These are phyloP conservation scores for Elaeis oleifera DNA, from an alignment of 202 grass and related monocot species.

Conservation along the genomic window DNA sequence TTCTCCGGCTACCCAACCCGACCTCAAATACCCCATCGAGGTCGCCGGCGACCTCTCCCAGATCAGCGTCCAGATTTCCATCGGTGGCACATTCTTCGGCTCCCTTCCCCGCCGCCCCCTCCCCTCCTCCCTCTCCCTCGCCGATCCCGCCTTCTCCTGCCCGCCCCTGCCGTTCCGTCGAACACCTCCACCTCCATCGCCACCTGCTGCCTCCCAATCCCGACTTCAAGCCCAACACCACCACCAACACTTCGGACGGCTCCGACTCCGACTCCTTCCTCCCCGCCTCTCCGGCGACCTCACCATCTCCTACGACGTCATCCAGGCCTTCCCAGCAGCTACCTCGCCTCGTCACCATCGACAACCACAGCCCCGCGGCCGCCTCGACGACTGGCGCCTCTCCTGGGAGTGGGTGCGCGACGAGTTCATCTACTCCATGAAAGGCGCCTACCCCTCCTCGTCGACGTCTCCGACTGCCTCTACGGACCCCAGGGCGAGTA, in stretches of 20 bases:
- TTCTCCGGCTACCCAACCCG: conserved; percentile 61
- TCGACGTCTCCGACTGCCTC: conserved; percentile 59
- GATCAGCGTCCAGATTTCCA: conserved; percentile 41
- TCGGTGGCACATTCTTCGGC: conserved; percentile 70
- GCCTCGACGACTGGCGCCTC: conserved; percentile 82
- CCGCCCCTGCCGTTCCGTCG: conserved; percentile 11
- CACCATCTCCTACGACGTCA: conserved; percentile 73
- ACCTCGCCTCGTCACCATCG: conserved; percentile 86
- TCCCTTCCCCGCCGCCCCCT: conserved; percentile 24
- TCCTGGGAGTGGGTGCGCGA: conserved; percentile 78
- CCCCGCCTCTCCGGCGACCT: conserved; percentile 58
- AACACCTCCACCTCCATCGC: conserved; percentile 1
- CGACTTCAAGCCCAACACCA: conserved; percentile 35
- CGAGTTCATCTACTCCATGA: conserved; percentile 84
- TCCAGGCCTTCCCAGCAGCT: conserved; percentile 62
- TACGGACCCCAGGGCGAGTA: conserved; percentile 45
- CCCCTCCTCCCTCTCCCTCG: conserved; percentile 41
- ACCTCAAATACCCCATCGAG: conserved; percentile 79
- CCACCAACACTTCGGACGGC: conserved; percentile 36
- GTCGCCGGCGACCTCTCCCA: conserved; percentile 45
- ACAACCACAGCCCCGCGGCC: conserved; percentile 74
- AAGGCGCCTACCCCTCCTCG: conserved; percentile 43
- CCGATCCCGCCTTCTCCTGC: conserved; percentile 51
- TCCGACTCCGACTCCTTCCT: conserved; percentile 47
- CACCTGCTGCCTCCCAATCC: conserved; percentile 70